Evolutionary conservation across 2,329 filamentous ascomycete species (phyloP), one percentile per base, ranked within the genome.

Genomic region (Penicillium sp.): DNA sequence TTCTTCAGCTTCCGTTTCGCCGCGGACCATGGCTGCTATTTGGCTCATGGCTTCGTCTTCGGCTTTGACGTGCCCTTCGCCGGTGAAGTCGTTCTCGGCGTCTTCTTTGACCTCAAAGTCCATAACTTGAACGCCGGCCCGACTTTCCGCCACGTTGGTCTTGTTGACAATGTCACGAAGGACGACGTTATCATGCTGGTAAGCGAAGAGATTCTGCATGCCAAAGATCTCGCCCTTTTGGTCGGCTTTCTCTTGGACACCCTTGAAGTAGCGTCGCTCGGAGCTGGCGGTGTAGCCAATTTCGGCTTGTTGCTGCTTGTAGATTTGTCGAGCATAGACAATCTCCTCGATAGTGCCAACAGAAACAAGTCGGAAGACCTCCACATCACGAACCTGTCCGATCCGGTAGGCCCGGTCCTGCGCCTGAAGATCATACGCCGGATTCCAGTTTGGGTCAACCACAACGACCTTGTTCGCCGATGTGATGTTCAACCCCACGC

Each of bases 271-370:
- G 1, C 95, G 87, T 3, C 95, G 87, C 75, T 99, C 95, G 5
- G 88, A 89, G 0, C 91, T 96, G 0, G 95, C 95, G 36, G 89
- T 96, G 75, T 99, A 98, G 0, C 91, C 95, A 59, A 99, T 98
- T 70, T 97, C 98, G 27, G 95, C 94, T 77, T 98, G 95, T 70
- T 99, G 95, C 72, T 99, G 95, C 75, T 99, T 99, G 82, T 99
- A 99, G 40, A 99, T 95, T 70, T 99, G 95, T 6, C 95, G 85
- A 0, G 94, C 95, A 69, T 99, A 99, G 7, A 98, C 92, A 55
- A 97, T 95, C 75, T 99, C 95, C 72, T 99, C 95, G 16, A 99
- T 92, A 0, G 95, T 98, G 0, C 95, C 95, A 1, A 91, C 87
- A 2, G 90, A 94, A 18, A 99, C 87, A 1, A 99, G 85, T 4